Base-by-base conservation (phyloP, 768 basidiomycete species). In the Tulasnella sp. region DNA sequence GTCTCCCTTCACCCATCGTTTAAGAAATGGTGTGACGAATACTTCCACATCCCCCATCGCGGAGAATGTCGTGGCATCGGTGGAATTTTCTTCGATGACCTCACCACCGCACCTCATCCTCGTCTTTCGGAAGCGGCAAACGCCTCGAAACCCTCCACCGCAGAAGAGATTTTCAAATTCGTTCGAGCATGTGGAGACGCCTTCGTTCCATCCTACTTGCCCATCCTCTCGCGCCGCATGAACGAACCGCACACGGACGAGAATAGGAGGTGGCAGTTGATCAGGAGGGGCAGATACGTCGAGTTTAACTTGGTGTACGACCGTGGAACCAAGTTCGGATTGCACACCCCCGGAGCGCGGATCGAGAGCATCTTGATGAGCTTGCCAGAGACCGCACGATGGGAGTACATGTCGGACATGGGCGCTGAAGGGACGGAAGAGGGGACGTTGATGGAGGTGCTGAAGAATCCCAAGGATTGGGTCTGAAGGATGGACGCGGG, bases 1-100 rank as follows among this genome's bases (percentile, higher is more conserved):
- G 82, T 88, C 2, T 87, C 87, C 40, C 88, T 97, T 77, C 94
- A 95, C 87, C 89, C 90, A 3, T 87, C 89, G 2, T 96, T 96
- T 90, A 99, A 99, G 85, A 90, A 90, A 82, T 98, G 96, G 96
- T 98, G 97, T 87, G 98, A 99, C 86, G 93, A 97, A 85, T 99
- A 99, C 87, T 99, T 99, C 86, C 93, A 89, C 86, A 93, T 98
- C 84, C 89, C 94, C 24, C 98, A 99, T 85, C 91, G 98, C 16
- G 85, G 86, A 42, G 98, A 99, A 87, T 86, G 91, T 2, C 91
- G 98, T 69, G 98, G 98, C 5, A 87, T 99, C 75, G 98, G 98
- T 44, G 98, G 98, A 0, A 88, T 99, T 79, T 99, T 99, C 89
- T 97, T 98, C 84, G 98, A 99, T 85, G 98, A 99, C 85, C 90